Evolutionary conservation across 2,329 filamentous ascomycete species (phyloP).

Genomic region (Furcasterigmium furcatum): DNA sequence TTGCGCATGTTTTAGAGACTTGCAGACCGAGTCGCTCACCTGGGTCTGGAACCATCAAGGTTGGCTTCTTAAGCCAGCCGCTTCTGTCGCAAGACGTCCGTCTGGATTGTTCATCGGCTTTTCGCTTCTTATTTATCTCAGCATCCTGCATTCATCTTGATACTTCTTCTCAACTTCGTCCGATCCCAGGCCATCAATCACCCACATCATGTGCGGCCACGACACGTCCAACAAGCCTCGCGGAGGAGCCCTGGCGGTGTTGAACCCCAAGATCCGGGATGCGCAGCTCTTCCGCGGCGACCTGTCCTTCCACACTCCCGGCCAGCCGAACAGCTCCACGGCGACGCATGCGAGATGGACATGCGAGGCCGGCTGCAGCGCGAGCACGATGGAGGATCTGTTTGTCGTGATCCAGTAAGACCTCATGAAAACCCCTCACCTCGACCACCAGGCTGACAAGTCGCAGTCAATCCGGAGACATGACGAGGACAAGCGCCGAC

Average conservation of each 20-base stretch:
- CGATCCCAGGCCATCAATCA: neutral
- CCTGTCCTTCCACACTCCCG: conserved; percentile 40
- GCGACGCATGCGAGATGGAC: conserved; percentile 42
- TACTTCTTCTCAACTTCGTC: neutral
- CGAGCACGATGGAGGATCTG: conserved; percentile 14
- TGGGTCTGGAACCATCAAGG: neutral
- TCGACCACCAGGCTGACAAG: neutral
- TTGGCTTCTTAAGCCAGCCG: neutral
- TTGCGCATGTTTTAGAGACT: neutral
- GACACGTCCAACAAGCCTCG: conserved; percentile 34
- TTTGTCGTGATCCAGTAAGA: conserved; percentile 43
- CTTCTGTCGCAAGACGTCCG: neutral
- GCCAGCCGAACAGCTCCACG: conserved; percentile 26
- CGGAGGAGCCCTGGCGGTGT: conserved; percentile 43
- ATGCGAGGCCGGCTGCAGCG: conserved; percentile 12
- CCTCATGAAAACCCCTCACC: neutral
- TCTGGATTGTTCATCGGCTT: no score
- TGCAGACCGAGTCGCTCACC: neutral
- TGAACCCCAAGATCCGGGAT: conserved; percentile 20
- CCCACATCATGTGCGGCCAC: conserved; percentile 39
- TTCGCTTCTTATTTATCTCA: no score
- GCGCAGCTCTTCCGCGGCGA: conserved; percentile 24
- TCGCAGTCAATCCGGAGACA: conserved; percentile 36
- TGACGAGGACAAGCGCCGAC: conserved; percentile 33
- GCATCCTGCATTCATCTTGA: no score